These are phyloP conservation scores for Solanum chilense DNA, from an alignment of 257 asterid genomes.

Conservation along the genomic window DNA sequence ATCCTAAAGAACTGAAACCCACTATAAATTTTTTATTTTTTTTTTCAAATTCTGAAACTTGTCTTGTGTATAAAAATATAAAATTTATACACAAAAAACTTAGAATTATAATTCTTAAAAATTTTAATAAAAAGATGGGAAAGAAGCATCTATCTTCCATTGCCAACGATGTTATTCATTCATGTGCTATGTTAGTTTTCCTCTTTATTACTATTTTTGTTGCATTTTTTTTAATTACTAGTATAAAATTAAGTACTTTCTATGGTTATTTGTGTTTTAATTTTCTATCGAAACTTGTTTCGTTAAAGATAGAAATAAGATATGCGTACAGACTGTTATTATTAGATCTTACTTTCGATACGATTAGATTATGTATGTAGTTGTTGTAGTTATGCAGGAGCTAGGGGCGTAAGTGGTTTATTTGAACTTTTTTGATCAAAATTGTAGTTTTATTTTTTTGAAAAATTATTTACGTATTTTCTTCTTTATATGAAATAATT, in stretches of 20 bases:
- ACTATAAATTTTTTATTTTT: not conserved
- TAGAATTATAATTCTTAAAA: not conserved
- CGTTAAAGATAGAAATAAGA: not conserved
- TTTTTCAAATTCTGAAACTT: not conserved
- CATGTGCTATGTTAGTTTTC: conserved; percentile 44
- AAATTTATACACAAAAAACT: not conserved
- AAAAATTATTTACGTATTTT: no score
- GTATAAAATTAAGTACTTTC: no score
- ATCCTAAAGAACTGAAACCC: not conserved
- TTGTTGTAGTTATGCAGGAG: not conserved
- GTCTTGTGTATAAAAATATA: not conserved
- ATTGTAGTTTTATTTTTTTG: no score
- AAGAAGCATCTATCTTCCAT: conserved; percentile 67
- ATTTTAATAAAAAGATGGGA: conserved; percentile 18
- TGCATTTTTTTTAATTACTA: not conserved
- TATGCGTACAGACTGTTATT: not conserved
- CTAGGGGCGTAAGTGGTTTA: no score
- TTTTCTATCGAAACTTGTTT: no score
- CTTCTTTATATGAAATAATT: no score
- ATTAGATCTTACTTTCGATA: not conserved
- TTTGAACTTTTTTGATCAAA: no score
- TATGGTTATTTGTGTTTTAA: not conserved
- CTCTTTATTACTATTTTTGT: not conserved
- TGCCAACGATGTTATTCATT: conserved; percentile 49
- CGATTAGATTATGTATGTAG: not conserved